Conservation (phyloP, 306 rosid genomes). For the Sesbania bispinosa region DNA sequence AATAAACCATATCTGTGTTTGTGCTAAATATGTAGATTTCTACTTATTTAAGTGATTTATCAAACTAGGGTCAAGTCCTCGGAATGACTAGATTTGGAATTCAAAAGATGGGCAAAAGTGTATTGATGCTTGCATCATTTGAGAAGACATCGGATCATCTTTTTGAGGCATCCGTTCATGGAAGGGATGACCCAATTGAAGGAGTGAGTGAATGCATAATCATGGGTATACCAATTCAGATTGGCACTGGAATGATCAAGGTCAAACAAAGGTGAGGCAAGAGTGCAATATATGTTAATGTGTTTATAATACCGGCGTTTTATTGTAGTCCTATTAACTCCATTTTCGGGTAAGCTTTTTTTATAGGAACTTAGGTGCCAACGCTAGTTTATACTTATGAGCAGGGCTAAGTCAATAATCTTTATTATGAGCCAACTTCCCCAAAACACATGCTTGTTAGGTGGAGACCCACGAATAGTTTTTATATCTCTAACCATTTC, state of each 20-base stretch:
- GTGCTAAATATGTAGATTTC: neutral
- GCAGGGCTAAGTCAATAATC: neutral
- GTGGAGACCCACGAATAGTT: neutral
- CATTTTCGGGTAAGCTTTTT: neutral
- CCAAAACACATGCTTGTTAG: neutral
- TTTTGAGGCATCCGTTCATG: slow-evolving; percentile 66
- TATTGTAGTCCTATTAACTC: neutral
- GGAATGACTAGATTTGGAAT: slow-evolving; percentile 96
- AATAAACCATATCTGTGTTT: neutral
- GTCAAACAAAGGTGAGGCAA: slow-evolving; percentile 81
- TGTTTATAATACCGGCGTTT: neutral
- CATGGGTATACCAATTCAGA: slow-evolving; percentile 85
- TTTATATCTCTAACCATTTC: neutral
- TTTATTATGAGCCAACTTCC: neutral
- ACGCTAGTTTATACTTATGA: neutral
- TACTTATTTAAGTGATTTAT: slow-evolving; percentile 1
- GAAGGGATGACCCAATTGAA: slow-evolving; percentile 71
- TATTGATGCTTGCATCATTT: slow-evolving; percentile 88
- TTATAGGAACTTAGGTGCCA: neutral
- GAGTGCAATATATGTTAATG: slow-evolving; percentile 8
- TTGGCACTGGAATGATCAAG: slow-evolving; percentile 89
- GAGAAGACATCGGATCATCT: slow-evolving; percentile 84
- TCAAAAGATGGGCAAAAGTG: slow-evolving; percentile 87
- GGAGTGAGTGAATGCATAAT: slow-evolving; percentile 89
- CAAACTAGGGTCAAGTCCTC: slow-evolving; percentile 72